phyloP scores from a whole-genome alignment of 495 filamentous ascomycete genomes.

The Tuber umbilicatum region DNA sequence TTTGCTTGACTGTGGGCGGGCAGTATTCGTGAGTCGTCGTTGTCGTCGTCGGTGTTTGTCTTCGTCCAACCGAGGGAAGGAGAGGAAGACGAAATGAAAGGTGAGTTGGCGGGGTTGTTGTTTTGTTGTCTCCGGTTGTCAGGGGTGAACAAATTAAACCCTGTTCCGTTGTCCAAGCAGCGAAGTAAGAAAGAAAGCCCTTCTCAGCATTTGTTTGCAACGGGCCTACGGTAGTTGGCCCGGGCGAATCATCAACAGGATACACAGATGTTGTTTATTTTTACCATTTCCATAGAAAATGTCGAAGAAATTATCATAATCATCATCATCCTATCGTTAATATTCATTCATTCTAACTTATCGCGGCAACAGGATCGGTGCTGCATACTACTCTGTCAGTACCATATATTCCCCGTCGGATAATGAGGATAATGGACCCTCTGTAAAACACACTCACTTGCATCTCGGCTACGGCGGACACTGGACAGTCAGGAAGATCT shows the following conservation, averaged over 20 bases:
- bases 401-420: not conserved
- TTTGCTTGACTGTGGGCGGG: not conserved
- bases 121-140: slow-evolving; percentile 37
- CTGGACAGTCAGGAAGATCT: not conserved
- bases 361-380: not conserved
- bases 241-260: not conserved
- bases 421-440: not conserved
- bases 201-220: not conserved
- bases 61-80: slow-evolving; percentile 6
- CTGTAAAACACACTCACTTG: not conserved
- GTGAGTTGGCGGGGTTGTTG: slow-evolving; percentile 39
- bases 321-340: not conserved
- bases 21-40: slow-evolving; percentile 9
- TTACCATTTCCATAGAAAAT: not conserved
- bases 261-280: not conserved
- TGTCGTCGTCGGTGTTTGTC: slow-evolving; percentile 18
- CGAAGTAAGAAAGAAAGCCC: not conserved
- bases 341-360: not conserved
- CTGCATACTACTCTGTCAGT: not conserved
- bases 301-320: not conserved
- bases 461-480: not conserved
- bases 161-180: slow-evolving; percentile 28
- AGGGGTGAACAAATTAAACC: slow-evolving; percentile 31
- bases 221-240: not conserved
- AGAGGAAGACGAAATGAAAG: not conserved